Evolutionary conservation across 192 early-diverging fungal species (phyloP).

Genomic region (Umbelopsis sp.): DNA sequence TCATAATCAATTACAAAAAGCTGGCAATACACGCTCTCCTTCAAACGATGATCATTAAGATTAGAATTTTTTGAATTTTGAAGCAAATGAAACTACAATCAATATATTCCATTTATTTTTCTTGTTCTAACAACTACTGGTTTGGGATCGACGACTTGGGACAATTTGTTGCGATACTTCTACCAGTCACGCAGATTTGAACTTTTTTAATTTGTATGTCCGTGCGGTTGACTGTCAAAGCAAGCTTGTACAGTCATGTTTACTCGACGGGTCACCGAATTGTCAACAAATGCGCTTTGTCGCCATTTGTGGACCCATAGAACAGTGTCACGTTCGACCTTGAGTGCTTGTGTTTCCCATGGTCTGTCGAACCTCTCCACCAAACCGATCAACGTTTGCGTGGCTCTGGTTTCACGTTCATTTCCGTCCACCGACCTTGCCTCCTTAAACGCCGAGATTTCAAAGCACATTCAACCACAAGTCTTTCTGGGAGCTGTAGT

Average conservation of each 20-base stretch:
- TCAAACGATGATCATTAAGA: slow-evolving; percentile 14
- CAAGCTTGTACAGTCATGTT: background rate
- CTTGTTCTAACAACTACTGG: background rate
- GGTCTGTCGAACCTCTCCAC: background rate
- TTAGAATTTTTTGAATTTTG: background rate
- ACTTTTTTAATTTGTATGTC: no score
- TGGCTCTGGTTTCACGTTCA: slow-evolving; percentile 34
- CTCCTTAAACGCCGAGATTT: background rate
- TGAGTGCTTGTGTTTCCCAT: background rate
- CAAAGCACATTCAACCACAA: slow-evolving; percentile 7
- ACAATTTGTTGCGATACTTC: no score
- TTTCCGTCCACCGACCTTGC: slow-evolving; percentile 25
- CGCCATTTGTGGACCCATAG: slow-evolving; percentile 1
- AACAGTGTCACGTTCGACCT: background rate
- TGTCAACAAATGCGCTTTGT: background rate
- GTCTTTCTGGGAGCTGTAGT: slow-evolving; percentile 32
- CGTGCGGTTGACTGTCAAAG: background rate
- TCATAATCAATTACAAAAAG: background rate
- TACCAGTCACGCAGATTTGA: no score
- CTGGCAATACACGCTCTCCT: slow-evolving; percentile 10
- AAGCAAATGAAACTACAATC: background rate
- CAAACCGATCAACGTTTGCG: slow-evolving; percentile 20
- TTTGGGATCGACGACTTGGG: no score
- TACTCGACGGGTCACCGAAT: background rate
- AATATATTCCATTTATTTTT: slow-evolving; percentile 1